A percentile compares a stretch with the other conserved stretches of the same genome.
Conservation (phyloP, 257 asterid species). For the Solanum raphanifolium region DNA sequence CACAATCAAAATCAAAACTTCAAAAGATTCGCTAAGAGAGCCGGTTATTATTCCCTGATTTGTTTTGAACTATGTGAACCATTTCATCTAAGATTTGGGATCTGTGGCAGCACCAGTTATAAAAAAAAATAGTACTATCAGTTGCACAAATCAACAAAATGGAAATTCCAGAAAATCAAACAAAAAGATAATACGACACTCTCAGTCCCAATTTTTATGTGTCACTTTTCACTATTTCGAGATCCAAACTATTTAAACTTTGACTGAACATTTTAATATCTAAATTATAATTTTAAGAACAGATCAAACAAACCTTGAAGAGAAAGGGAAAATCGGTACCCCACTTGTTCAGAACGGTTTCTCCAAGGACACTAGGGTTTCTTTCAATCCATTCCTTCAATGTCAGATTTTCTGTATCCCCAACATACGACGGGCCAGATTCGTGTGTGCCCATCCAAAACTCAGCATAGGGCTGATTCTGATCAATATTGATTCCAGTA, state of each 20-base stretch:
- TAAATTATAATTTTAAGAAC: not conserved
- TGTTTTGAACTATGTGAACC: not conserved
- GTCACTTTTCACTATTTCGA: not conserved
- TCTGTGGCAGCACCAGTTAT: not conserved
- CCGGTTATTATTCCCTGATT: not conserved
- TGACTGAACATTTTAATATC: not conserved
- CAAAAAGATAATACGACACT: not conserved
- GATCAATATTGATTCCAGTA: conserved; percentile 23
- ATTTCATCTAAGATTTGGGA: not conserved
- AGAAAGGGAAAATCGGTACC: conserved; percentile 80
- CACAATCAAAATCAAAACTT: not conserved
- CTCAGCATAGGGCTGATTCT: conserved; percentile 60
- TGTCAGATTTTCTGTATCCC: conserved; percentile 15
- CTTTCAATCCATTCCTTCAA: conserved; percentile 76
- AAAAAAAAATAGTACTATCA: not conserved
- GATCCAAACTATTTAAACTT: not conserved
- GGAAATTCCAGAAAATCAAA: not conserved
- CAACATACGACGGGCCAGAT: conserved; percentile 57
- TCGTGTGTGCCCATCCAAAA: conserved; percentile 93
- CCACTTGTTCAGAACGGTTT: conserved; percentile 52
- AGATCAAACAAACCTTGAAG: conserved; percentile 72
- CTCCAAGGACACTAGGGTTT: conserved; percentile 65
- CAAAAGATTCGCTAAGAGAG: not conserved
- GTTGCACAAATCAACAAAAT: not conserved
- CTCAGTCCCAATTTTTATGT: not conserved